Percentiles rank a stretch among this genome's conserved stretches.
These are phyloP conservation scores for Cladophialophora psammophila DNA, from an alignment of 2,329 filamentous ascomycete species.

Conservation along the genomic window DNA sequence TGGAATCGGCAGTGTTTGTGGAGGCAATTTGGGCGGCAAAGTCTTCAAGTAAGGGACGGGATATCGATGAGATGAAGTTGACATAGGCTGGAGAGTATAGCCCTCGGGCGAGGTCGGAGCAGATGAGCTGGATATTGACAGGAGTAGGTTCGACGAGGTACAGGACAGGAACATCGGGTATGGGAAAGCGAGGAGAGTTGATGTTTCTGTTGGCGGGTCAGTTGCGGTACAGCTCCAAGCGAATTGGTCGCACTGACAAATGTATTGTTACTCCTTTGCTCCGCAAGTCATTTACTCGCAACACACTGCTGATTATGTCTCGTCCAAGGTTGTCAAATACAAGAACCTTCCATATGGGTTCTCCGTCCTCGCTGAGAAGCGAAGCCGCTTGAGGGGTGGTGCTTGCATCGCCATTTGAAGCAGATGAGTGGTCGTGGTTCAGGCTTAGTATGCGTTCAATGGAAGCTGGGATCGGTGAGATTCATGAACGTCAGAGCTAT, in stretches of 20 bases:
- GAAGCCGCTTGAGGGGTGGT: slow-evolving; percentile 66
- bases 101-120: slow-evolving; percentile 81
- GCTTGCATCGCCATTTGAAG: slow-evolving; percentile 47
- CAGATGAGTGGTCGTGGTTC: slow-evolving; percentile 67
- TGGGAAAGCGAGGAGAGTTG: slow-evolving; percentile 80
- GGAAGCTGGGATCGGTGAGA: slow-evolving; percentile 66
- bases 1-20: slow-evolving; percentile 83
- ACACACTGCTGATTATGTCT: slow-evolving; percentile 95
- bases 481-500: slow-evolving; percentile 36
- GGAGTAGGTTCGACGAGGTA: slow-evolving; percentile 92
- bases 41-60: slow-evolving; percentile 88
- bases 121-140: slow-evolving; percentile 82
- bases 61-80: slow-evolving; percentile 95
- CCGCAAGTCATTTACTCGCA: slow-evolving; percentile 90
- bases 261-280: slow-evolving; percentile 97
- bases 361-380: slow-evolving; percentile 78
- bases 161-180: slow-evolving; percentile 94
- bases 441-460: slow-evolving; percentile 96
- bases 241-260: slow-evolving; percentile 66
- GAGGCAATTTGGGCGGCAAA: slow-evolving; percentile 88
- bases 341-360: slow-evolving; percentile 96
- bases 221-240: slow-evolving; percentile 1
- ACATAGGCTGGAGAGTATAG: slow-evolving; percentile 94
- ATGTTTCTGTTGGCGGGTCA: slow-evolving; percentile 69
- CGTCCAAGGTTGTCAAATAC: slow-evolving; percentile 92